Conservation (phyloP, 805 yeast species). For the Naumovozyma baii region DNA sequence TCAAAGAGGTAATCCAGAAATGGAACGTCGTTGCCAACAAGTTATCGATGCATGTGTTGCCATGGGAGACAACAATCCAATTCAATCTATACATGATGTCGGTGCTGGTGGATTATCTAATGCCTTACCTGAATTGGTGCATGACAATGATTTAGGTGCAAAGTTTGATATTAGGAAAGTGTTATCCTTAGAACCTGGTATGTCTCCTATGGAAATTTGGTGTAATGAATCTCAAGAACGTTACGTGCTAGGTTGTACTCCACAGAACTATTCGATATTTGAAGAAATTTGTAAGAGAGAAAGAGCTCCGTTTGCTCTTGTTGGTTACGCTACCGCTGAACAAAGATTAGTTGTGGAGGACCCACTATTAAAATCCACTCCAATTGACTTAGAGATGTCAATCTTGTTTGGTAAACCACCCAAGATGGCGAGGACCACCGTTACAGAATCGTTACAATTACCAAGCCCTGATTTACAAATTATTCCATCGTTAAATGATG, state of each 20-base stretch:
- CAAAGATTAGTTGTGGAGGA: constrained; percentile 76
- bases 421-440: constrained; percentile 73
- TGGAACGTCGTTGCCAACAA: constrained; percentile 98
- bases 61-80: constrained; percentile 65
- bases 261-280: constrained; percentile 62
- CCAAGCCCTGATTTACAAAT: constrained; percentile 29
- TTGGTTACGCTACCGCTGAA: constrained; percentile 86
- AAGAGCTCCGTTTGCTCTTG: constrained; percentile 92
- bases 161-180: constrained; percentile 83
- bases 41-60: constrained; percentile 92
- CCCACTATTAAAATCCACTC: constrained; percentile 63
- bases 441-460: constrained; percentile 49
- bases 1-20: constrained; percentile 98
- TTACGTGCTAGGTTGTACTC: constrained; percentile 86
- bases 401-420: constrained; percentile 96
- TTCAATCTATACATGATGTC: constrained; percentile 94
- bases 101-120: constrained; percentile 99
- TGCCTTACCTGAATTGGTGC: constrained; percentile 94
- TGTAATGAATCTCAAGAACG: constrained; percentile 99
- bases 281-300: constrained; percentile 82
- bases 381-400: constrained; percentile 93
- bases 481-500: constrained; percentile 43
- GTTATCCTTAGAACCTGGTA: constrained; percentile 86
- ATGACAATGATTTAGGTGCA: constrained; percentile 94
- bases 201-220: constrained; percentile 99